Base-by-base conservation (phyloP, 2,329 filamentous ascomycete species). In the Venturiaceae sp. region DNA sequence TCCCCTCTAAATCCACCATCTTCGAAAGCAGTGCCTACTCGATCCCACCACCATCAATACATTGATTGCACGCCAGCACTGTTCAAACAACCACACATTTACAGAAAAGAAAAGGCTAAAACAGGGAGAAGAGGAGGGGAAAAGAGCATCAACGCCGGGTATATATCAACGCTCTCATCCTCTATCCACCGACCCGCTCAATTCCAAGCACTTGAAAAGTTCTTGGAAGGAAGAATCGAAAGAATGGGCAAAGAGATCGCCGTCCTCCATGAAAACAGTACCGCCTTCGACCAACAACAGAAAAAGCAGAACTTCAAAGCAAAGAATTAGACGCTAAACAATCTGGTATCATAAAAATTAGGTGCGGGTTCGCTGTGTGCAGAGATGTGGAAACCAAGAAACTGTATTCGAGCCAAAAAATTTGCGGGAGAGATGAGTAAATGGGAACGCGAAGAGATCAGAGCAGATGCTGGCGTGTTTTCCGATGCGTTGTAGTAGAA, bases 291-390 rank as follows among this genome's bases (percentile, higher is more conserved):
- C 23, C 50, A 34, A 53, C 6, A 33, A 23, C 9, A 21, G 14
- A 8, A 36, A 34, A 36, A 53, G 19, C 7, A 53, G 52, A 34
- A 26, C 21, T 8, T 14, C 16, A 11, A 21, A 53, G 19, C 19
- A 34, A 23, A 23, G 21, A 53, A 28, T 53, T 34, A 53, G 21
- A 53, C 32, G 30, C 32, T 53, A 23, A 37, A 2, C 52, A 53
- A 53, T 53, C 52, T 36, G 52, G 52, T 53, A 53, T 53, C 52
- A 53, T 53, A 23, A 26, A 36, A 26, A 37, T 34, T 34, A 23
- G 32, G 32, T 30, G 23, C 13, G 23, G 16, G 44, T 7, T 13
- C 26, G 19, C 39, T 44, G 37, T 30, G 44, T 50, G 23, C 3
- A 50, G 14, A 50, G 41, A 23, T 19, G 52, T 32, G 30, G n/a